Percentiles rank a stretch among this genome's conserved stretches.
Conservation (phyloP, 2,329 filamentous ascomycete species). For the Diaporthe eres region DNA sequence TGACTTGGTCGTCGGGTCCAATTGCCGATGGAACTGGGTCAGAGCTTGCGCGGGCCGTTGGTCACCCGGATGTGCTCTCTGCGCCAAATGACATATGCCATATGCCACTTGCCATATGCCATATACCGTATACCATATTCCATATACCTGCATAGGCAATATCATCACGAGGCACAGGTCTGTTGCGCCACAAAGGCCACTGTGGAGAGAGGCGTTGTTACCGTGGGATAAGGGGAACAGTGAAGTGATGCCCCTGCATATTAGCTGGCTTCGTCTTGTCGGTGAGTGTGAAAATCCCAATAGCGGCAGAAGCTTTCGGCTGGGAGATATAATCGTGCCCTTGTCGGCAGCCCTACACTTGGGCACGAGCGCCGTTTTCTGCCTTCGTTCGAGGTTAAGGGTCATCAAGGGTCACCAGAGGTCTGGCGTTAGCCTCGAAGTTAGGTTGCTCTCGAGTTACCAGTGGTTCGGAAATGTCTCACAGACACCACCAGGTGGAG, state of each 20-base stretch:
- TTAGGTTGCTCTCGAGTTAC: constrained; percentile 13
- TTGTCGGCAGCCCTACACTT: constrained; percentile 10
- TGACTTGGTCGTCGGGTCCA: neutral
- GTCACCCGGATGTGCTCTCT: neutral
- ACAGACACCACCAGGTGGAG: constrained; percentile 1
- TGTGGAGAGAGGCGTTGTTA: constrained; percentile 22
- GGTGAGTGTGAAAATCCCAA: constrained; percentile 25
- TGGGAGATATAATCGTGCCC: neutral
- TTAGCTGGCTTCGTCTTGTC: constrained; percentile 6
- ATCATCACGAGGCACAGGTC: constrained; percentile 2
- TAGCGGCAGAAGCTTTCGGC: constrained; percentile 30
- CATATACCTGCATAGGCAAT: neutral
- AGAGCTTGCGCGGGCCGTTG: constrained; percentile 11
- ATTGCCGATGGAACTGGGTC: constrained; percentile 19
- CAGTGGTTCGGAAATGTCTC: constrained; percentile 24
- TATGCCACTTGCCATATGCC: neutral
- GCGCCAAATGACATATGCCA: neutral
- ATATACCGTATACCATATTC: neutral
- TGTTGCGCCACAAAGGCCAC: constrained; percentile 8
- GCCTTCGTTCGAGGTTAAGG: neutral
- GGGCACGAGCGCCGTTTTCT: constrained; percentile 12
- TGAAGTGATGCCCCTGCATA: constrained; percentile 21
- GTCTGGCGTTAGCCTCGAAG: constrained; percentile 1
- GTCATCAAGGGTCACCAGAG: neutral
- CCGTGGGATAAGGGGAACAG: neutral